Evolutionary conservation across 176 grass and related monocot species (phyloP), one percentile per base, ranked within the genome.

Genomic region (Hordeum marinum): DNA sequence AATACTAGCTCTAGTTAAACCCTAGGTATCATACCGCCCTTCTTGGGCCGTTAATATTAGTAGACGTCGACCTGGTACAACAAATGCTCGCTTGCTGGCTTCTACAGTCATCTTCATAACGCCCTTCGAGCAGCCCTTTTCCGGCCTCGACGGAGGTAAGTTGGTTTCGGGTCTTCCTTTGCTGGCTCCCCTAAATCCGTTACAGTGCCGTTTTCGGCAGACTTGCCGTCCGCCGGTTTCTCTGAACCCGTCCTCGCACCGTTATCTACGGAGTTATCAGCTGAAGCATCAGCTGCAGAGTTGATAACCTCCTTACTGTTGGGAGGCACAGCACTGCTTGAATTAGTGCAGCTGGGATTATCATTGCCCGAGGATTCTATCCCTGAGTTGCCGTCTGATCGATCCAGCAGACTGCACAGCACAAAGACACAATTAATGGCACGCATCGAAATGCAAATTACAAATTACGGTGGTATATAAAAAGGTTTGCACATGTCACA

Each of bases 361-460:
- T 90, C 91, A 45, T 88, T 85, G 31, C 54, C 79, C 0, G 86
- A 92, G 7, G 84, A 92, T 72, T 91, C 92, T 40, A 94, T 25
- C 55, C 89, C 85, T 35, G 94, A 90, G 26, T 94, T 89, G 64
- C 64, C 78, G 8, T 94, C 94, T 67, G 83, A 88, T 66, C 79
- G 83, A 72, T 82, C 77, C 32, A 52, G 6, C 82, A 75, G 74
- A 71, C 96, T 99, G 88, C 77, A 78, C 80, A 78, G 35, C 75
- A 87, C 36, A 63, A 74, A 66, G 24, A 79, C 13, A 4, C 68
- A 82, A 69, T 60, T 24, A 75, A 36, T 62, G 39, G 8, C 46
- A 50, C 29, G 29, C 69, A 57, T 58, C 55, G 7, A 74, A 77
- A 67, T 77, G n/a, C 48, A 55, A 27, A 54, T 1, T 50, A 74